phyloP scores from a whole-genome alignment of 139 green algal species.

The Axilococcus clingmanii region DNA sequence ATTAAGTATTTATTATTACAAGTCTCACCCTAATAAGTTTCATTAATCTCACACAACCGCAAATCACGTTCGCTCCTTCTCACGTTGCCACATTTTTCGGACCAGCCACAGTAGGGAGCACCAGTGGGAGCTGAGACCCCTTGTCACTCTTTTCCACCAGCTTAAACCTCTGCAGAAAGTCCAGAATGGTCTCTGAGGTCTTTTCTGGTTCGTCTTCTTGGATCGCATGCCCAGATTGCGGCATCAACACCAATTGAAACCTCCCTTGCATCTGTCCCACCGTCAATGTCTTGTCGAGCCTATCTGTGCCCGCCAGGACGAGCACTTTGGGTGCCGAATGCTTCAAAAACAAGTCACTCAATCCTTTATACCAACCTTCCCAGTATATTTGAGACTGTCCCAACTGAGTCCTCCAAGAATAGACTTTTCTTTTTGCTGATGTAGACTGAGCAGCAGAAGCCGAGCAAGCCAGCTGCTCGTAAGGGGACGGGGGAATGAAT shows the following conservation, averaged over 20 bases:
- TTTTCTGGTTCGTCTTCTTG: constrained; percentile 77
- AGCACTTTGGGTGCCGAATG: constrained; percentile 65
- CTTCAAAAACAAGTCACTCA: constrained; percentile 71
- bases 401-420: constrained; percentile 63
- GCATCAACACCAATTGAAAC: constrained; percentile 86
- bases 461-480: not conserved
- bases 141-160: constrained; percentile 16
- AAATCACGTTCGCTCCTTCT: too few relatives aligned
- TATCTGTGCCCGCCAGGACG: constrained; percentile 85
- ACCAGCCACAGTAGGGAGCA: too few relatives aligned
- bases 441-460: too few relatives aligned
- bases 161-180: constrained; percentile 67
- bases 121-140: too few relatives aligned
- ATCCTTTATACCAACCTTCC: constrained; percentile 79
- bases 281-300: constrained; percentile 77
- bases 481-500: too few relatives aligned
- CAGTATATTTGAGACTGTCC: constrained; percentile 53
- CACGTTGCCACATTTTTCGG: too few relatives aligned
- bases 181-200: constrained; percentile 45
- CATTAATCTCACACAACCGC: too few relatives aligned
- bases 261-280: constrained; percentile 95
- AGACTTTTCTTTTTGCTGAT: too few relatives aligned
- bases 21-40: too few relatives aligned
- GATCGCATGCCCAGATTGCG: constrained; percentile 81
- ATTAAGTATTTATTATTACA: too few relatives aligned